Evolutionary conservation across 176 grass and related monocot species (phyloP), one percentile per base, ranked within the genome.

Genomic region (Aechmea fasciata): DNA sequence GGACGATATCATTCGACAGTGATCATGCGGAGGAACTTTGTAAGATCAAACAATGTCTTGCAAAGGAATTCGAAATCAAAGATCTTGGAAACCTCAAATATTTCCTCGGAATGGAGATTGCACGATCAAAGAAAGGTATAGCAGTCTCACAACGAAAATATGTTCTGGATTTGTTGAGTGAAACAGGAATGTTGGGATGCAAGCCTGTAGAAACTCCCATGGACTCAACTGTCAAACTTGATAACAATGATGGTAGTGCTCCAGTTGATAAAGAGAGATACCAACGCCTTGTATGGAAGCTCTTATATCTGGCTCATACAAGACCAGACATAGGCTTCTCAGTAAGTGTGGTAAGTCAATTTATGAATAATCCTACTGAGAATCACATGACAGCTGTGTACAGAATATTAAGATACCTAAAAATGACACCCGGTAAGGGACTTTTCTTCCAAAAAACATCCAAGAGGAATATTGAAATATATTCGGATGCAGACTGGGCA

Each of bases 221-320:
- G 3, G 48, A 19, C 10, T 15, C 18, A 49, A 50, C 18, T 19
- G 12, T 23, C 29, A 33, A 53, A 19, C 18, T 50, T 26, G 68
- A 12, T 25, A 11, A 55, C 18, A n/a, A 3, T 53, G 7, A 5
- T 12, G 51, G 10, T 52, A 11, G 54, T 55, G 49, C 4, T 8
- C 12, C 11, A 13, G 50, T 52, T 10, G 50, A 71, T n/a, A n/a
- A n/a, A n/a, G n/a, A n/a, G n/a, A n/a, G n/a, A n/a, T 25, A 62
- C 5, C 51, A 48, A 41, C 9, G 50, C 0, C 10, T 74, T 12
- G 55, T 74, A 47, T 52, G 51, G 22, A 49, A 6, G 50, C 26
- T 78, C 0, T 63, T 78, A 1, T 78, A 78, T 49, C 52, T 78
- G 9, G 49, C 66, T 20, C 51, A 70, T n/a, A 70, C 66, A 41